These are phyloP conservation scores for Cercospora sp. DNA, from an alignment of 2,329 filamentous ascomycete species.

Conservation along the genomic window DNA sequence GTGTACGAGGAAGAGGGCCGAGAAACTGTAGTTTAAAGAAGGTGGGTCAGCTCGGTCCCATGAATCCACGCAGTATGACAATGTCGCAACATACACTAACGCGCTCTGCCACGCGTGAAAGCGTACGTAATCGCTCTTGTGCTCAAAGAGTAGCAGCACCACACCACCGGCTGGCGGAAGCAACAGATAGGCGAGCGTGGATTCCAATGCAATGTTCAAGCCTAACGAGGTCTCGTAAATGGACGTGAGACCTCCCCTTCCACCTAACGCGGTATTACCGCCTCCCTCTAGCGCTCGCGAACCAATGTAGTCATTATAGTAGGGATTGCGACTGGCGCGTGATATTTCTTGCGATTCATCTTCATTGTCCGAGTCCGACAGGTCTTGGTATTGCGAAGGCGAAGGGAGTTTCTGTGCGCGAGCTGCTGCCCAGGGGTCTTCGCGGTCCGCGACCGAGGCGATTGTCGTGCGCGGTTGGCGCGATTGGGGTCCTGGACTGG, in stretches of 20 bases:
- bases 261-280: constrained; percentile 32
- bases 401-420: constrained; percentile 45
- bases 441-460: constrained; percentile 33
- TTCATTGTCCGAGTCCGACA: constrained; percentile 21
- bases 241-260: constrained; percentile 56
- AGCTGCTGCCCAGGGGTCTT: constrained; percentile 44
- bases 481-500: constrained; percentile 46
- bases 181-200: constrained; percentile 81
- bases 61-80: neutral
- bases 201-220: constrained; percentile 84
- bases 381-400: constrained; percentile 36
- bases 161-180: constrained; percentile 85
- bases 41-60: constrained; percentile 11
- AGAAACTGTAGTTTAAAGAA: constrained; percentile 23
- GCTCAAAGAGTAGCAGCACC: constrained; percentile 78
- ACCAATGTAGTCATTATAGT: constrained; percentile 36
- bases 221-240: constrained; percentile 87
- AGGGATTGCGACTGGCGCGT: constrained; percentile 23
- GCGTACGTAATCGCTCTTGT: constrained; percentile 95
- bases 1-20: constrained; percentile 67
- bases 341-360: constrained; percentile 28
- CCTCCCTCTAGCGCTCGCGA: constrained; percentile 31
- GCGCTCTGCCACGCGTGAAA: constrained; percentile 89
- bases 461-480: constrained; percentile 31
- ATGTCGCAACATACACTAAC: constrained; percentile 22